A percentile compares a stretch with the other conserved stretches of the same genome.
phyloP scores from a whole-genome alignment of 108 stramenopile genomes.

The Thalassiosira profunda region DNA sequence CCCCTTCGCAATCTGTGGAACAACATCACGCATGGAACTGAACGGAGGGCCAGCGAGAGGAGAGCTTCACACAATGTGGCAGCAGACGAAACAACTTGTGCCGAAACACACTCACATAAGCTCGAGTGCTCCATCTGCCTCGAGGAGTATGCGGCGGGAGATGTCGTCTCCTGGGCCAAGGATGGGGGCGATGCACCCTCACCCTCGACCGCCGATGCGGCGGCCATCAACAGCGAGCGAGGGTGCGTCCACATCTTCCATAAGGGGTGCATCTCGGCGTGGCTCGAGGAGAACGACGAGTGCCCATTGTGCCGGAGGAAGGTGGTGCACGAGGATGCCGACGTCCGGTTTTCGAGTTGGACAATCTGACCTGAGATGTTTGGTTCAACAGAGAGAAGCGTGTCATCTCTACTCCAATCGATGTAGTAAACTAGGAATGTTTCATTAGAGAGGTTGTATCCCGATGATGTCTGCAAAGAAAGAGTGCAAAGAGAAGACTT shows the following conservation, averaged over 20 bases:
- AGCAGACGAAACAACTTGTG: too few species aligned
- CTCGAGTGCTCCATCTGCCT: constrained; percentile 47
- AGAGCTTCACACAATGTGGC: too few species aligned
- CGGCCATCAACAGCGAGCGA: neutral
- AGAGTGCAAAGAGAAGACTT: too few species aligned
- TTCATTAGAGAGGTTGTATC: too few species aligned
- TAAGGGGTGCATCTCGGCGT: constrained; percentile 35
- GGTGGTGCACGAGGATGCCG: constrained; percentile 42
- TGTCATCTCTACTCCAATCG: too few species aligned
- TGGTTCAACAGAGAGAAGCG: too few species aligned
- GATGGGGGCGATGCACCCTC: constrained; percentile 28
- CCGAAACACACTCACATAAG: too few species aligned
- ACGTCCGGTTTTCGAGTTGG: constrained; percentile 40
- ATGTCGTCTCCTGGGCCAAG: constrained; percentile 48
- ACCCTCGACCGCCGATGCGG: neutral
- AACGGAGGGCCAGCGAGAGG: too few species aligned
- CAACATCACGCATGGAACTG: neutral
- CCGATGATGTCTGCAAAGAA: too few species aligned
- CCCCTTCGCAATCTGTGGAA: constrained; percentile 9
- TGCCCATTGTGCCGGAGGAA: constrained; percentile 49
- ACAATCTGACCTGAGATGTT: too few species aligned
- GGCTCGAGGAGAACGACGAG: constrained; percentile 43
- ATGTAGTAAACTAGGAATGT: too few species aligned
- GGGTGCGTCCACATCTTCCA: constrained; percentile 56
- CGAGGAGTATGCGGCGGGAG: constrained; percentile 25